Evolutionary conservation across 2,329 filamentous ascomycete genomes (phyloP).

Genomic region (Fusarium hostae): DNA sequence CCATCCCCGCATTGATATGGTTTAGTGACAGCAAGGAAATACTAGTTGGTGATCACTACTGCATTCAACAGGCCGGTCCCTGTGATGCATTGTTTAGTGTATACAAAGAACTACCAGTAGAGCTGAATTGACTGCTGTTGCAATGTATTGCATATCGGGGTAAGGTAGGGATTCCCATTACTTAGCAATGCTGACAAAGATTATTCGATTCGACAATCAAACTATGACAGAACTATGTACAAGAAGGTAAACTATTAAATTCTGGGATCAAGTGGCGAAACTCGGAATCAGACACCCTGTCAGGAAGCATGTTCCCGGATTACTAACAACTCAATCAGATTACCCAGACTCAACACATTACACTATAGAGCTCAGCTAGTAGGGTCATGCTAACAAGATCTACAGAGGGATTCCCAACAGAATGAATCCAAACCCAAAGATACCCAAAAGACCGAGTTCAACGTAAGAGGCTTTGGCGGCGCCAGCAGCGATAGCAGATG

Average conservation of each 20-base stretch:
- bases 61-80: rapidly evolving
- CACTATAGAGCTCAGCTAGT: rapidly evolving
- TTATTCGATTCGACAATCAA: rapidly evolving
- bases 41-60: background rate
- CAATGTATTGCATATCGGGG: too few relatives aligned
- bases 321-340: background rate
- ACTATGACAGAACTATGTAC: background rate
- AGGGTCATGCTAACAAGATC: background rate
- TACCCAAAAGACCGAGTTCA: background rate
- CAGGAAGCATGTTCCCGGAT: too few relatives aligned
- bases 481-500: background rate
- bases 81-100: background rate
- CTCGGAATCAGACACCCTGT: background rate
- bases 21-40: background rate
- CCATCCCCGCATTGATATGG: background rate
- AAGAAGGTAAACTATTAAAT: background rate
- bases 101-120: background rate
- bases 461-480: background rate
- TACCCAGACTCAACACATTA: background rate
- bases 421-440: background rate
- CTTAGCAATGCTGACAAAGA: rapidly evolving
- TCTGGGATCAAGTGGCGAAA: background rate
- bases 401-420: background rate
- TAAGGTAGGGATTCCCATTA: rapidly evolving
- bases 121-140: background rate